Percentiles rank a stretch among this genome's conserved stretches.
phyloP scores from a whole-genome alignment of 345 rosid species.

The Arabis alpina region DNA sequence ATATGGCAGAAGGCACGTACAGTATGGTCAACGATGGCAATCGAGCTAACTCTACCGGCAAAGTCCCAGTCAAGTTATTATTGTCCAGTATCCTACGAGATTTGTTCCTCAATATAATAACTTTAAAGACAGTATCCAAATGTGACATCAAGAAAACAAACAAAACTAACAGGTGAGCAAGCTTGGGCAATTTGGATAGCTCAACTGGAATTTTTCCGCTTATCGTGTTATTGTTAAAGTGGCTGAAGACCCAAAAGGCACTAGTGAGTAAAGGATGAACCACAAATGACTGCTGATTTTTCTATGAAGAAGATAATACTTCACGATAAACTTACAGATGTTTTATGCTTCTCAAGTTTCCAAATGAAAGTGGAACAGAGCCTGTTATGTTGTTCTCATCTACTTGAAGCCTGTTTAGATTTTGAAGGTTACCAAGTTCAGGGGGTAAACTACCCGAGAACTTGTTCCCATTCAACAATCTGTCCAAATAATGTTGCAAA shows the following conservation, averaged over 20 bases:
- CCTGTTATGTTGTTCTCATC: constrained; percentile 82
- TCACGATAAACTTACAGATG: constrained; percentile 69
- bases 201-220: constrained; percentile 72
- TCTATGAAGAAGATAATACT: constrained; percentile 29
- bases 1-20: constrained; percentile 48
- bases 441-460: constrained; percentile 76
- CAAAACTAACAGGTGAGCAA: constrained; percentile 74
- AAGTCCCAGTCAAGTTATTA: constrained; percentile 68
- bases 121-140: background rate
- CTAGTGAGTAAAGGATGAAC: constrained; percentile 27
- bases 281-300: constrained; percentile 8
- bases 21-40: constrained; percentile 63
- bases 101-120: constrained; percentile 17
- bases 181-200: constrained; percentile 57
- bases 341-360: constrained; percentile 53
- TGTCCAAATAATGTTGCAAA: constrained; percentile 41
- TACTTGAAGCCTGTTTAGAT: constrained; percentile 70
- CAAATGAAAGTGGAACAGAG: constrained; percentile 68
- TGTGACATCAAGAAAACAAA: constrained; percentile 10
- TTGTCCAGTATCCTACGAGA: constrained; percentile 75
- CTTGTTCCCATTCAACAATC: constrained; percentile 89
- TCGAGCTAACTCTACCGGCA: constrained; percentile 64
- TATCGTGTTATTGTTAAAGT: constrained; percentile 82
- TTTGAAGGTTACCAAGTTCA: constrained; percentile 67
- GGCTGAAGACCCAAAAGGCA: constrained; percentile 53